Evolutionary conservation across 2,329 filamentous ascomycete species (phyloP), one percentile per base, ranked within the genome.

Genomic region (Cylindrodendrum hubeiense): DNA sequence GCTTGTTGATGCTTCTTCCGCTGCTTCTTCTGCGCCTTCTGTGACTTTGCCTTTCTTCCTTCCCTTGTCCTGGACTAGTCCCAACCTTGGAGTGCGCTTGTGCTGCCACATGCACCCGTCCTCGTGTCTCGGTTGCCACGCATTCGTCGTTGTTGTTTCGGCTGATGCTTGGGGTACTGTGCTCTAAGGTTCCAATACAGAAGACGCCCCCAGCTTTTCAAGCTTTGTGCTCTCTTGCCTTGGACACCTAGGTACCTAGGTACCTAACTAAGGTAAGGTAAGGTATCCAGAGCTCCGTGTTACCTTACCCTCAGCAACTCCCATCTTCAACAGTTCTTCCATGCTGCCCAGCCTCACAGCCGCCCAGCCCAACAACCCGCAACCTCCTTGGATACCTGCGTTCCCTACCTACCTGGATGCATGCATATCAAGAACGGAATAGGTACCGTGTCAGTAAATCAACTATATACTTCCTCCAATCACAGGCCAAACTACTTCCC

Each of bases 401-500:
- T 24, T 24, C 9, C 19, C 15, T 44, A 26, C 21, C 44, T 26
- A 15, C 9, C n/a, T n/a, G n/a, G n/a, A 47, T 47, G 6, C 22
- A 15, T 28, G 22, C 44, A 44, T 19, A 46, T 50, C 49, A 33
- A 50, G 33, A 58, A 34, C 55, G 19, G 52, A n/a, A 21, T 33
- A n/a, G 21, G 19, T 26, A 46, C 49, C 21, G n/a, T 56, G 30
- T 24, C 64, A 10, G n/a, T n/a, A n/a, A n/a, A n/a, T n/a, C n/a
- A 22, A 30, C 63, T 24, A 28, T 55, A 33, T 39, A 30, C 51
- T 61, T 63, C 43, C 46, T 39, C 72, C 70, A 74, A 74, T 74
- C 67, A 72, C 19, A 26, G 22, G 12, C 28, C 6, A 34, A 19
- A 51, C 55, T 68, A 53, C 63, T 74, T 73, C 72, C 72, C 72